phyloP scores from a whole-genome alignment of 148 eudicot genomes.

The Pouteria glomerata region DNA sequence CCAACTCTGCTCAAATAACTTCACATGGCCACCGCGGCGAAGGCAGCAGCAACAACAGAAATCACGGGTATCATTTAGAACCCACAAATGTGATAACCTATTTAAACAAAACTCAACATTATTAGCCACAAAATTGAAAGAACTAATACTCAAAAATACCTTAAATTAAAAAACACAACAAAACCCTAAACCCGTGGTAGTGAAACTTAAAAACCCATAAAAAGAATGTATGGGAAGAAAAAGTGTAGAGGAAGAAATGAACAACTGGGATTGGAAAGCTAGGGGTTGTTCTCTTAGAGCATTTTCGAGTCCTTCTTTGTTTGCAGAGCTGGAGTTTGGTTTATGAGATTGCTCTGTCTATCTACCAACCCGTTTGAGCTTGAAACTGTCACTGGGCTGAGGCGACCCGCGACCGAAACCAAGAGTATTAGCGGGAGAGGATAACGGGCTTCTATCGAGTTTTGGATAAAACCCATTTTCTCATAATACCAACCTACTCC shows the following conservation, averaged over 20 bases:
- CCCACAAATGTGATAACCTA: conserved; percentile 2
- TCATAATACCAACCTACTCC: too few species aligned
- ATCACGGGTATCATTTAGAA: neutral
- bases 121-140: neutral
- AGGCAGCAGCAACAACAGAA: neutral
- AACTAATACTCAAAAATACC: neutral
- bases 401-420: conserved; percentile 1
- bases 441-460: conserved; percentile 2
- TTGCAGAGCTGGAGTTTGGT: neutral
- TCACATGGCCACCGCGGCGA: too few species aligned
- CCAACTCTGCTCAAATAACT: neutral
- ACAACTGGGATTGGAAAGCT: neutral
- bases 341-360: neutral
- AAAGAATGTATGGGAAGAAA: neutral
- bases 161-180: neutral
- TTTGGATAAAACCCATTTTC: neutral
- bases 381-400: conserved; percentile 5
- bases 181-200: conserved; percentile 5
- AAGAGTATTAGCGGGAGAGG: conserved; percentile 9
- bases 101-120: neutral
- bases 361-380: neutral
- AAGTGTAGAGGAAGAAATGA: neutral
- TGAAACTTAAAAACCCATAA: neutral
- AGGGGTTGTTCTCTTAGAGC: neutral
- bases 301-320: neutral